These are phyloP conservation scores for Arthromyces matolae DNA, from an alignment of 768 basidiomycete species.

Conservation along the genomic window DNA sequence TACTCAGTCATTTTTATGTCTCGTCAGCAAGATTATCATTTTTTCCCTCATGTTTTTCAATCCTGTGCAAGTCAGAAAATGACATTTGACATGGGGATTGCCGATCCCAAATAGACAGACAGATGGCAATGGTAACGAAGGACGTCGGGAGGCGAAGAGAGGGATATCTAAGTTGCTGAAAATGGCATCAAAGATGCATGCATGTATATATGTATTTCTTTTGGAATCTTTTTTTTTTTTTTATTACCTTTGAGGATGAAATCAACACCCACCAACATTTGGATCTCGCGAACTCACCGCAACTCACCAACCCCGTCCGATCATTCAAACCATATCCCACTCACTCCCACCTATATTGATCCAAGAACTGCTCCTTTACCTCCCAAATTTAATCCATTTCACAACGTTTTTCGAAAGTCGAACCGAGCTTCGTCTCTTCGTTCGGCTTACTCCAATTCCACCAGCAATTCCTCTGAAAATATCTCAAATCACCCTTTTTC, in stretches of 20 bases:
- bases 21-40: not conserved
- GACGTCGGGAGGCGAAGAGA: no score
- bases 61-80: no score
- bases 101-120: no score
- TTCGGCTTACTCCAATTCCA: conserved; percentile 48
- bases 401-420: conserved; percentile 51
- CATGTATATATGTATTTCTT: conserved; percentile 4
- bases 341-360: conserved; percentile 41
- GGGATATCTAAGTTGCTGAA: not conserved
- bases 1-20: not conserved
- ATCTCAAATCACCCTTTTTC: conserved; percentile 51
- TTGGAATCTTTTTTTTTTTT: conserved; percentile 5
- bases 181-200: conserved; percentile 15
- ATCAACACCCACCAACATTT: conserved; percentile 33
- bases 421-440: conserved; percentile 42
- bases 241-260: conserved; percentile 30
- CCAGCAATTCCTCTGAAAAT: conserved; percentile 38
- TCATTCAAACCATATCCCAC: conserved; percentile 31
- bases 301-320: conserved; percentile 30
- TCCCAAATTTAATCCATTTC: conserved; percentile 42
- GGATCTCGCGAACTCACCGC: conserved; percentile 38
- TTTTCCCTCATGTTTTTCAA: no score
- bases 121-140: no score
- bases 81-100: no score
- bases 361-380: conserved; percentile 37